Evolutionary conservation across 192 early-diverging fungal species (phyloP), one percentile per base, ranked within the genome.

Genomic region (Jimgerdemannia flammicorona): DNA sequence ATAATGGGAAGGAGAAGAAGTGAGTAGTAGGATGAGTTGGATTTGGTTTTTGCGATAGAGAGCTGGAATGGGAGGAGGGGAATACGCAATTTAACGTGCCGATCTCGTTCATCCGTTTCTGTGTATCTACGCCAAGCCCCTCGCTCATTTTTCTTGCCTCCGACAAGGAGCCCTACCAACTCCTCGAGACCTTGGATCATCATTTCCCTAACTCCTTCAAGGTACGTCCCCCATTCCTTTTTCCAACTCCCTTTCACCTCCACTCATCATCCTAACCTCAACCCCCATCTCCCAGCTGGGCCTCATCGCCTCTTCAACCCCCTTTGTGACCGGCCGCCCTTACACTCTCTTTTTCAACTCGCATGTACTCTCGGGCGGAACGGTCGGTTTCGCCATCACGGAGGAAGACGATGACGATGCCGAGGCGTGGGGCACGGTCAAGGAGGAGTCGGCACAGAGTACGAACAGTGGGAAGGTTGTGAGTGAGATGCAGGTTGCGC

Each of bases 91-190:
- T 29, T 29, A 29, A 29, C 29, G 29, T 29, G 29, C 29, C 29
- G 29, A 29, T 29, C 29, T 1, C 29, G 29, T 29, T 29, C 29
- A 29, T 29, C 29, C 29, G 29, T 29, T 29, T 29, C 29, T 29
- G 29, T 29, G 29, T 29, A 29, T 29, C 29, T 29, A 29, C 29
- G 29, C 29, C 40, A 4, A 39, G 11, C 3, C 74, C 74, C 9
- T 19, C 66, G 7, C 54, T 69, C 76, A 73, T 85, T 18, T 72
- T 84, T 8, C 72, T 87, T 54, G 63, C 82, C 39, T 85, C 86
- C 3, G 86, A 89, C 78, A 66, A 82, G 44, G 88, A 89, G 43
- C 86, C 87, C 4, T 83, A 89, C 64, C 79, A 86, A 70, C 74
- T 87, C 64, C 64, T 87, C n/a, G 79, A 86, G 67, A 78, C 81